Evolutionary conservation across 116 monocot species (phyloP).

Genomic region (Dioscorea cayenensis): DNA sequence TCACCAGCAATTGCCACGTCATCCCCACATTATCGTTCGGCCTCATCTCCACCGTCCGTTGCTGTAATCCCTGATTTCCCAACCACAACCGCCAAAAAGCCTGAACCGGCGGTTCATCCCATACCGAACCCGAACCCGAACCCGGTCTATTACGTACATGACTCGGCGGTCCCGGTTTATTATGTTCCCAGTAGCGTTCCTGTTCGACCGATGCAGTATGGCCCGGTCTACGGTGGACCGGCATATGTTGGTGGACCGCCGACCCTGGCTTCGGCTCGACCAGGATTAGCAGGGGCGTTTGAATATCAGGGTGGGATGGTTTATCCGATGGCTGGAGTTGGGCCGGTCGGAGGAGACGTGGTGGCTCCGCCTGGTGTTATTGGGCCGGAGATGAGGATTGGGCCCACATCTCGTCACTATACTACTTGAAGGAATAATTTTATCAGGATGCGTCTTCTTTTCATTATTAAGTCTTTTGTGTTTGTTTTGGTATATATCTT

Average conservation of each 20-base stretch:
- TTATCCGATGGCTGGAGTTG: neutral
- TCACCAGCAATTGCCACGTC: neutral
- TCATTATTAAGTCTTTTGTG: too few species aligned
- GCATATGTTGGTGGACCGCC: neutral
- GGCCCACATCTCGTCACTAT: neutral
- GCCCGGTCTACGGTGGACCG: neutral
- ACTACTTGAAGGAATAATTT: too few species aligned
- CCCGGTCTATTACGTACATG: neutral
- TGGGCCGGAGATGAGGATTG: neutral
- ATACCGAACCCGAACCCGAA: neutral
- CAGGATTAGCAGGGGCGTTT: neutral
- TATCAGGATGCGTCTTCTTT: too few species aligned
- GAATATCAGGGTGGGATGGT: neutral
- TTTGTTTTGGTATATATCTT: too few species aligned
- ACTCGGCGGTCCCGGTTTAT: slow-evolving; percentile 1
- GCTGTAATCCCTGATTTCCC: neutral
- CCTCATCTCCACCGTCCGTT: neutral
- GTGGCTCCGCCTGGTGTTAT: neutral
- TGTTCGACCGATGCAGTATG: neutral
- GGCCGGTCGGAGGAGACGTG: neutral
- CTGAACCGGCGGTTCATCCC: neutral
- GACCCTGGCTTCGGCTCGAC: too few species aligned
- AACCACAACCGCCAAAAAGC: neutral
- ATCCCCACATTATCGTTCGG: neutral
- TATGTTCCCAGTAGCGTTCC: neutral